Conservation (phyloP, 805 yeast genomes). For the Candida ficus region DNA sequence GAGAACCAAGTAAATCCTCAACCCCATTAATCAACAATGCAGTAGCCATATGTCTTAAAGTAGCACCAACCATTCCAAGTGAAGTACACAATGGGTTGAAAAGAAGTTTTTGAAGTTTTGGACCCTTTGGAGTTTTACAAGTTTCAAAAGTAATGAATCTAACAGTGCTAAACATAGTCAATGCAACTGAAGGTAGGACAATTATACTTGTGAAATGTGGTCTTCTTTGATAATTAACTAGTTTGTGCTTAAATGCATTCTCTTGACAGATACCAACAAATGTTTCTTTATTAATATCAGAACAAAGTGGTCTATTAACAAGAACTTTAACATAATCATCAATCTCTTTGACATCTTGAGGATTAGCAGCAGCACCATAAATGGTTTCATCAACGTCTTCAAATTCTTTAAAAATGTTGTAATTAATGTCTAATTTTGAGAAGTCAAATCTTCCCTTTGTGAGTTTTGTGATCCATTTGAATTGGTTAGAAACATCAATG, state of each 20-base stretch:
- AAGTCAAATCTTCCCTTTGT: background rate
- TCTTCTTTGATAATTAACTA: constrained; percentile 1
- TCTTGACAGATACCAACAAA: constrained; percentile 6
- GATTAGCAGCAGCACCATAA: too few relatives aligned
- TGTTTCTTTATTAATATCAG: constrained; percentile 3
- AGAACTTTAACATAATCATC: background rate
- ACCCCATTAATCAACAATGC: constrained; percentile 7
- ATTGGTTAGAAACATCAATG: background rate
- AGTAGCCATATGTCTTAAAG: constrained; percentile 1
- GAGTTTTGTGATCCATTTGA: background rate
- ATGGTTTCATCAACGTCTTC: background rate
- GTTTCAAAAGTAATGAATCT: background rate
- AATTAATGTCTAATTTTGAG: too few relatives aligned
- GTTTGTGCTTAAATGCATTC: constrained; percentile 5
- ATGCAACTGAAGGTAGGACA: background rate
- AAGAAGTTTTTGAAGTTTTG: background rate
- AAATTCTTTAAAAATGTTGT: background rate
- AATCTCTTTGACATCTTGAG: too few relatives aligned
- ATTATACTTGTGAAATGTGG: constrained; percentile 2
- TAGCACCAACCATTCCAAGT: background rate
- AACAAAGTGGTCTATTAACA: background rate
- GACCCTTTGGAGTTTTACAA: background rate
- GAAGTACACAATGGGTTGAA: constrained; percentile 5
- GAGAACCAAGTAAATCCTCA: background rate
- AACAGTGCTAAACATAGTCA: background rate